A percentile compares a stretch with the other conserved stretches of the same genome.
phyloP scores from a whole-genome alignment of 2,329 filamentous ascomycete species.

The Helotiales sp. region DNA sequence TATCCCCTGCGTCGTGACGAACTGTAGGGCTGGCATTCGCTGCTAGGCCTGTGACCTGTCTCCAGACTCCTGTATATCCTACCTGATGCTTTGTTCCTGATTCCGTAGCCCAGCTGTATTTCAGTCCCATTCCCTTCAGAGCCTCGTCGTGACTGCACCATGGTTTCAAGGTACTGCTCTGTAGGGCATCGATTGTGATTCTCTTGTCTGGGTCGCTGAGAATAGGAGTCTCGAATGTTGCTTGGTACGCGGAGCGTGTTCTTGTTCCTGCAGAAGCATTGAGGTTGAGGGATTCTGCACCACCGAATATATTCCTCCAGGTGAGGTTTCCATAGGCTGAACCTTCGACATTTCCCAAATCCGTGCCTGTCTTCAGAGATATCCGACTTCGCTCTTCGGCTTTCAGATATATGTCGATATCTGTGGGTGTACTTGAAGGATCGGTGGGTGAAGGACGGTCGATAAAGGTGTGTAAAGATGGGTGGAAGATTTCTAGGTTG shows the following conservation, averaged over 20 bases:
- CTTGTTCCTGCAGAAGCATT: constrained; percentile 89
- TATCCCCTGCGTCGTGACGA: constrained; percentile 85
- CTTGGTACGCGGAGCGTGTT: constrained; percentile 89
- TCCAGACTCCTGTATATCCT: constrained; percentile 82
- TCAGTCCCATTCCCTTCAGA: constrained; percentile 76
- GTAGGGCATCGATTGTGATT: constrained; percentile 78
- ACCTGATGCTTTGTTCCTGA: constrained; percentile 75
- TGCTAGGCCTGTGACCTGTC: constrained; percentile 82
- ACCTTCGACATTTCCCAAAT: constrained; percentile 91
- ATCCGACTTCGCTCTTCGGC: constrained; percentile 82
- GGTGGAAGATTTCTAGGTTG: constrained; percentile 80
- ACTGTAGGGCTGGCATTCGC: constrained; percentile 80
- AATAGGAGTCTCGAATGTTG: constrained; percentile 81
- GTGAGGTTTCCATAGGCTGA: constrained; percentile 88
- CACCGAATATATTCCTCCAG: constrained; percentile 91
- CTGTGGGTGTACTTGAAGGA: constrained; percentile 72
- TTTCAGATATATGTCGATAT: constrained; percentile 80
- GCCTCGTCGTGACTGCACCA: constrained; percentile 96
- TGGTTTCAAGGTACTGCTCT: constrained; percentile 83
- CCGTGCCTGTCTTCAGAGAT: constrained; percentile 91
- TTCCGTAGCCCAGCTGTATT: constrained; percentile 73
- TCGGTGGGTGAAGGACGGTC: constrained; percentile 74
- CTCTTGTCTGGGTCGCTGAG: constrained; percentile 82
- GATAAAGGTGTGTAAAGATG: constrained; percentile 80
- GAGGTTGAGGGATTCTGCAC: constrained; percentile 85